Evolutionary conservation across 441 rosid species (phyloP).

Genomic region (Capsella rubella): DNA sequence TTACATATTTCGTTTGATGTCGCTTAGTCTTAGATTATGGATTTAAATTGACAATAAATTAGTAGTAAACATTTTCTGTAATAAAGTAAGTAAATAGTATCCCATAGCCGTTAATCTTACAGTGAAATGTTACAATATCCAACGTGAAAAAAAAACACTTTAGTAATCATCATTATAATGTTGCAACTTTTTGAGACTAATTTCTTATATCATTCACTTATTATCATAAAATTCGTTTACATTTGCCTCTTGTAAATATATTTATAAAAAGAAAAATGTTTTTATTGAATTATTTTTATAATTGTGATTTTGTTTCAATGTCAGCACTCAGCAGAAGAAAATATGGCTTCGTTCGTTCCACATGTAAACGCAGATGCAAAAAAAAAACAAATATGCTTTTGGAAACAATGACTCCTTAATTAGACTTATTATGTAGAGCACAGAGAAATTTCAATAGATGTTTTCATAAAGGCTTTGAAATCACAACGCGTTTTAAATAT

Average conservation of each 20-base stretch:
- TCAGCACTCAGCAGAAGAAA: background rate
- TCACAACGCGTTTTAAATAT: background rate
- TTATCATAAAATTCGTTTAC: background rate
- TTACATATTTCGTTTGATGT: too few species aligned
- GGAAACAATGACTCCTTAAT: background rate
- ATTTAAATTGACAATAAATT: too few species aligned
- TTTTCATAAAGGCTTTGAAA: constrained; percentile 5
- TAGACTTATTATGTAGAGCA: background rate
- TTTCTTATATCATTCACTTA: background rate
- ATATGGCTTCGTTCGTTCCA: background rate
- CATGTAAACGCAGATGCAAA: background rate
- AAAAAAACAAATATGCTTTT: background rate
- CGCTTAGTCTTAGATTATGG: too few species aligned
- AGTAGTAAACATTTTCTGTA: background rate
- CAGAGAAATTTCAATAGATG: constrained; percentile 1
- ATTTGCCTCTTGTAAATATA: background rate
- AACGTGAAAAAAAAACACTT: background rate
- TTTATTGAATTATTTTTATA: background rate
- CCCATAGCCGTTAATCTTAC: background rate
- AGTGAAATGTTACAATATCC: background rate
- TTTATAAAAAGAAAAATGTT: background rate
- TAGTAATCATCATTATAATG: background rate
- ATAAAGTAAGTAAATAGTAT: background rate
- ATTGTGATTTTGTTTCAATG: background rate
- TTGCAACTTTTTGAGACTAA: background rate